Evolutionary conservation across 1,284 basidiomycete species (phyloP), one percentile per base, ranked within the genome.

Genomic region (Cerrena zonata): DNA sequence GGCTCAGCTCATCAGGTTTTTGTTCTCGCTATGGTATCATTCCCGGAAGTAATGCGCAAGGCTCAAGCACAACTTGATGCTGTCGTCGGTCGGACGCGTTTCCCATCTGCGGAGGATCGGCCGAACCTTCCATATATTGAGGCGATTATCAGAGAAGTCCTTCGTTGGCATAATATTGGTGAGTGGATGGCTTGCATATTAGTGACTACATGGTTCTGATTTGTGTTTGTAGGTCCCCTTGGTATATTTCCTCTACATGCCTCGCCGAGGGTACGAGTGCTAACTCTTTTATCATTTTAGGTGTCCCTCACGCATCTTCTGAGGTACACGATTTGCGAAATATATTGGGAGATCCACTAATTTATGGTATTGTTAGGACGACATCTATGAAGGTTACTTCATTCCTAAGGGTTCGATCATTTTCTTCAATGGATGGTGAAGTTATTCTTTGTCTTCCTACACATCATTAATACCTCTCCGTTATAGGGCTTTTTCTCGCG

Each of bases 341-440:
- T n/a, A n/a, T n/a, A n/a, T n/a, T n/a, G n/a, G n/a, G n/a, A n/a
- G n/a, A n/a, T n/a, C n/a, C n/a, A n/a, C n/a, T n/a, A n/a, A n/a
- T n/a, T n/a, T n/a, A n/a, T n/a, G n/a, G n/a, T n/a, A n/a, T n/a
- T 39, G 23, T 3, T 38, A 70, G 45, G 69, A 75, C 36, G 72
- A 76, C 47, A 67, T 66, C 37, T 76, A 75, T 50, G 51, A 62
- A 19, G 75, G 74, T 11, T 74, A 71, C 55, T 63, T 62, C 39
- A 73, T 77, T 45, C 74, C 74, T 2, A 68, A 68, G 51, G 74
- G 72, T 12, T 72, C 73, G 10, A 65, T 67, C 15, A 58, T 75
- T 21, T 55, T 77, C 19, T 66, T 72, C 2, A 77, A 77, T 53
- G 62, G 70, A 18, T 76, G 74, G 69, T 67, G 30, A 45, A 57